Conservation (phyloP, 73 alveolate genomes). For the Symbiodinium natans region DNA sequence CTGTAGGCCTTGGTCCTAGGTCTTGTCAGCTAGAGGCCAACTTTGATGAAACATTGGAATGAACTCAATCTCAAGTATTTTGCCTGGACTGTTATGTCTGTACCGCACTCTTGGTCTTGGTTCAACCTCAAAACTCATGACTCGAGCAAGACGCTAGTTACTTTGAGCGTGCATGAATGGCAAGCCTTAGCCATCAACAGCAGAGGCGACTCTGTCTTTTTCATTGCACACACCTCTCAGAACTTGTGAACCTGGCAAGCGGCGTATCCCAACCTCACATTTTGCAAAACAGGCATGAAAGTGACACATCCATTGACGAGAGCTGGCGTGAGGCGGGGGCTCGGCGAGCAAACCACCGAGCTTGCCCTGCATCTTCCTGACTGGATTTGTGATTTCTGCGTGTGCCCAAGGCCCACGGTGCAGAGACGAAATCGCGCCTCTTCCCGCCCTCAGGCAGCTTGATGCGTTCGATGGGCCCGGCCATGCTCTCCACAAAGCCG, state of each 20-base stretch:
- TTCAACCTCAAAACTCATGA: too few species aligned
- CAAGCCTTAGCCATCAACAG: too few species aligned
- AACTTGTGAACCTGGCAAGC: conserved; percentile 79
- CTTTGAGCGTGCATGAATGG: too few species aligned
- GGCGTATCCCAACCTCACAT: conserved; percentile 51
- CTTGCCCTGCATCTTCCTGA: conserved; percentile 69
- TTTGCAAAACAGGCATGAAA: not conserved
- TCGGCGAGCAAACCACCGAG: conserved; percentile 47
- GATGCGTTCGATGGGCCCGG: conserved; percentile 65
- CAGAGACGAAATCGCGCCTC: not conserved
- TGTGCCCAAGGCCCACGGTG: not conserved
- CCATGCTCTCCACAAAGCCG: conserved; percentile 69
- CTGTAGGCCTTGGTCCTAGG: too few species aligned
- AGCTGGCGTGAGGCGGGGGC: conserved; percentile 26
- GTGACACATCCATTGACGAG: not conserved
- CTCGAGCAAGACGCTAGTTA: too few species aligned
- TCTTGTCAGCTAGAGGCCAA: too few species aligned
- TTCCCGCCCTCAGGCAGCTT: conserved; percentile 52
- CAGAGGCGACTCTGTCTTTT: too few species aligned
- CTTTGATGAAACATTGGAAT: too few species aligned
- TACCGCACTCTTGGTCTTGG: too few species aligned
- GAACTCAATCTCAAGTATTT: too few species aligned
- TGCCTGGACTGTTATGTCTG: too few species aligned
- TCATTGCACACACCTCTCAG: not conserved
- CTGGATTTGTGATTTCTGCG: not conserved